Percentiles rank a stretch among this genome's conserved stretches.
These are phyloP conservation scores for Triticum timopheevii DNA, from an alignment of 176 grass and related monocot species.

Conservation along the genomic window DNA sequence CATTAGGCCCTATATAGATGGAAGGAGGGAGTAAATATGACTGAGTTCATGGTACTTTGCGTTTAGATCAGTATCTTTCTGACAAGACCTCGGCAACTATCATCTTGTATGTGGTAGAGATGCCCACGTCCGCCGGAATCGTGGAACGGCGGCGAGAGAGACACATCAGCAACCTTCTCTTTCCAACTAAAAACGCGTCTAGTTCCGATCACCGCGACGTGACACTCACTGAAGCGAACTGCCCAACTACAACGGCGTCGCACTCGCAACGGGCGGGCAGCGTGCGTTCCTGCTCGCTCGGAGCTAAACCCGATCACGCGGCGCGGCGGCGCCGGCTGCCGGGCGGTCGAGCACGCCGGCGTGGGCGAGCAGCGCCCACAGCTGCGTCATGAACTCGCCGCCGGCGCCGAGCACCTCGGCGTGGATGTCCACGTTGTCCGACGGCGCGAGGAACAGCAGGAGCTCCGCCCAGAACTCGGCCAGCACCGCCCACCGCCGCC, in stretches of 20 bases:
- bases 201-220: background rate
- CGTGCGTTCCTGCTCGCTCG: background rate
- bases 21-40: too few relatives aligned
- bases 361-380: constrained; percentile 44
- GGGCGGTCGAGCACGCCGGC: constrained; percentile 45
- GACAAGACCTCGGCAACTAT: background rate
- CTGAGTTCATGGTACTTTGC: background rate
- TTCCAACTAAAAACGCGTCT: background rate
- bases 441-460: constrained; percentile 46
- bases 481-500: constrained; percentile 34
- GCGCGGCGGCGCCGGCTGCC: background rate
- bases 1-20: too few relatives aligned
- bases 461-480: constrained; percentile 53
- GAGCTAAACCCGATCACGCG: background rate
- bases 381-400: constrained; percentile 61
- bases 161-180: background rate
- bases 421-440: constrained; percentile 50
- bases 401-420: constrained; percentile 48
- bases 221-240: background rate
- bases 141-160: background rate
- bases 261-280: too few relatives aligned
- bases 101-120: background rate
- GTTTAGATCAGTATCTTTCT: background rate
- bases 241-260: background rate
- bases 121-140: background rate